Percentiles rank a stretch among this genome's conserved stretches.
phyloP scores from a whole-genome alignment of 148 eudicot species.

The Linanthus parryae region DNA sequence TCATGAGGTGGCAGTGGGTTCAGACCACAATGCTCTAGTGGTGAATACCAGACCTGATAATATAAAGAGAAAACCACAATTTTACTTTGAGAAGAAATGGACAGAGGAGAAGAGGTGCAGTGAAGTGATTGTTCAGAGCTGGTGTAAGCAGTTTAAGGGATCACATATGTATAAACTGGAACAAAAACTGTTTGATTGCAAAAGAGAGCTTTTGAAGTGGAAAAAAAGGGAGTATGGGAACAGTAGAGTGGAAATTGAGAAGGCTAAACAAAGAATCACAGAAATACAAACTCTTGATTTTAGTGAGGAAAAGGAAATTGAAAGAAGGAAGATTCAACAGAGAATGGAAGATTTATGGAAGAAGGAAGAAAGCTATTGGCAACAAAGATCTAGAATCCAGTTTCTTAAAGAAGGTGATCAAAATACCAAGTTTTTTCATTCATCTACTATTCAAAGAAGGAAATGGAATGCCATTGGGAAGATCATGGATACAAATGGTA shows the following conservation, averaged over 20 bases:
- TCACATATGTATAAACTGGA: background rate
- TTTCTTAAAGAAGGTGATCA: background rate
- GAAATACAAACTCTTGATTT: background rate
- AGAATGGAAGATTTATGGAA: no score
- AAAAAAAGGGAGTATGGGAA: background rate
- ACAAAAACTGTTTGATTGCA: background rate
- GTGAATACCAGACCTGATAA: background rate
- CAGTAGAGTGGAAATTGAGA: background rate
- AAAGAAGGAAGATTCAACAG: background rate
- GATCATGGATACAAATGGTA: background rate
- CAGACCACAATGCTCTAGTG: background rate
- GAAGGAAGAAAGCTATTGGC: background rate
- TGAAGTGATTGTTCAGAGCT: background rate
- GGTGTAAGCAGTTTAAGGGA: background rate
- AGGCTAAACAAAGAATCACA: no score
- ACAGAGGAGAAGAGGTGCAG: background rate
- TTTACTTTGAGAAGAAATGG: background rate
- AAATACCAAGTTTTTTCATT: background rate
- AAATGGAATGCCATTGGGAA: background rate
- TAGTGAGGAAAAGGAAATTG: background rate
- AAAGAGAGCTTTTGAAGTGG: background rate
- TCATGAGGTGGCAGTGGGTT: background rate
- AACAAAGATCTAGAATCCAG: background rate
- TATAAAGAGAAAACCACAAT: background rate
- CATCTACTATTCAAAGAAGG: background rate